Conservation (phyloP, 1,284 basidiomycete species). For the Puccinia horiana region DNA sequence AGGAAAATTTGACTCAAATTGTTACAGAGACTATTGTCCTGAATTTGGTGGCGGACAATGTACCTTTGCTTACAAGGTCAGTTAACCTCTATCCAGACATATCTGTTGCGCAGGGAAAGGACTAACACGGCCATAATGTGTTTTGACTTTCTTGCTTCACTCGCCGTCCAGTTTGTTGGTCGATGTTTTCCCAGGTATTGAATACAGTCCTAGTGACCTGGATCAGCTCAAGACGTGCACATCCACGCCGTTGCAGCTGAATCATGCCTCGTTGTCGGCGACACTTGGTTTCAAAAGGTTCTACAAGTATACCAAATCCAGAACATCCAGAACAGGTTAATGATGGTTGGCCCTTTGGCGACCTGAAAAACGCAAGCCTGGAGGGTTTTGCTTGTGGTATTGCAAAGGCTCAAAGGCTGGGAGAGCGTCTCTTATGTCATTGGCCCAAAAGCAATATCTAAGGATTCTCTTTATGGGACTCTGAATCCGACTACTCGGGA, state of each 20-base stretch:
- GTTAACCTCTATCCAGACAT: constrained; percentile 52
- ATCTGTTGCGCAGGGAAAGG: not conserved
- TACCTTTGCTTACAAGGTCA: constrained; percentile 84
- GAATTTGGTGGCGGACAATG: constrained; percentile 95
- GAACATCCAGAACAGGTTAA: constrained; percentile 97
- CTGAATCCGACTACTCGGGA: constrained; percentile 96
- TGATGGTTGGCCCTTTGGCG: constrained; percentile 99
- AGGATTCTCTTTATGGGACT: constrained; percentile 95
- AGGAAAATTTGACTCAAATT: constrained; percentile 96
- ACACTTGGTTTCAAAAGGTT: constrained; percentile 92
- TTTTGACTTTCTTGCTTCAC: not conserved
- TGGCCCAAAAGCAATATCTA: constrained; percentile 98
- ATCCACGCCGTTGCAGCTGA: constrained; percentile 85
- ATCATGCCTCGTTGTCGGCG: constrained; percentile 77
- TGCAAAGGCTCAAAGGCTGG: constrained; percentile 85
- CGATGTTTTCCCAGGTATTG: constrained; percentile 96
- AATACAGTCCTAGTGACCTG: constrained; percentile 84
- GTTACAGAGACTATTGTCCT: constrained; percentile 99
- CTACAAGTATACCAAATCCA: constrained; percentile 98
- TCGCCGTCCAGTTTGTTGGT: constrained; percentile 83
- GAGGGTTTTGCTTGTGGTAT: constrained; percentile 85
- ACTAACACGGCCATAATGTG: not conserved
- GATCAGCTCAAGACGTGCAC: constrained; percentile 78
- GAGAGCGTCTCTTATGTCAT: constrained; percentile 96
- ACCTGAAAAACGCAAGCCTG: constrained; percentile 97